Evolutionary conservation across 2,329 filamentous ascomycete species (phyloP).

Genomic region (Nannizziopsis arthrosporioides): DNA sequence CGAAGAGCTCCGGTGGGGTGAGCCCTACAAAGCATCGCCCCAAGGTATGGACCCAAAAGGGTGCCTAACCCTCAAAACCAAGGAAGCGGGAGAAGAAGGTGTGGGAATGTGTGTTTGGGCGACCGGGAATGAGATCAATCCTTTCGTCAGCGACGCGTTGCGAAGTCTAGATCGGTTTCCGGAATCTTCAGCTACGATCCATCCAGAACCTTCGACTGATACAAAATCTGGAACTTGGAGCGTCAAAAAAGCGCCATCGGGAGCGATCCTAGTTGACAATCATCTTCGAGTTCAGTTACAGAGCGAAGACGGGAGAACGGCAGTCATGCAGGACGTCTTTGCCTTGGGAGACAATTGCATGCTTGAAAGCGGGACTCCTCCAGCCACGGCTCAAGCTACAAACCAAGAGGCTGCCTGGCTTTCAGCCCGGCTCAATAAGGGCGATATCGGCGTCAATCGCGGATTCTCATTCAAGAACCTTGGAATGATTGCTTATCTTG

Average conservation of each 20-base stretch:
- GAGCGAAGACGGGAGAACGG: constrained; percentile 25
- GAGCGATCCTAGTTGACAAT: constrained; percentile 44
- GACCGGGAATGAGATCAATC: constrained; percentile 46
- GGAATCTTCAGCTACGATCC: constrained; percentile 9
- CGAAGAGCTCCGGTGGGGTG: constrained; percentile 41
- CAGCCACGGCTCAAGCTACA: constrained; percentile 49
- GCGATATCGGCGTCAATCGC: constrained; percentile 25
- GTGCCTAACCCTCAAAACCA: constrained; percentile 42
- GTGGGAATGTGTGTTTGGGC: constrained; percentile 52
- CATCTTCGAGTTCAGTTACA: constrained; percentile 46
- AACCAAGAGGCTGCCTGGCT: constrained; percentile 50
- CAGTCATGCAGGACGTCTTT: constrained; percentile 43
- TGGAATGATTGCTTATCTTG: constrained; percentile 50
- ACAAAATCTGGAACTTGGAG: constrained; percentile 31
- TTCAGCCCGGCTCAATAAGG: constrained; percentile 42
- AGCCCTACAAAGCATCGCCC: constrained; percentile 31
- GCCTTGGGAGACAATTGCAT: constrained; percentile 47
- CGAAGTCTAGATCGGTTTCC: constrained; percentile 12
- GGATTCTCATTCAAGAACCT: constrained; percentile 47
- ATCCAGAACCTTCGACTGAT: constrained; percentile 3
- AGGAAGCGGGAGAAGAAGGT: constrained; percentile 48
- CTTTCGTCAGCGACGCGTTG: constrained; percentile 40
- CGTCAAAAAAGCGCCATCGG: constrained; percentile 39
- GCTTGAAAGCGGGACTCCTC: constrained; percentile 40
- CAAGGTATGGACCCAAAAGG: constrained; percentile 34